Conservation (phyloP, 164 flowering plant species). For the Kalanchoe fedtschenkoi region DNA sequence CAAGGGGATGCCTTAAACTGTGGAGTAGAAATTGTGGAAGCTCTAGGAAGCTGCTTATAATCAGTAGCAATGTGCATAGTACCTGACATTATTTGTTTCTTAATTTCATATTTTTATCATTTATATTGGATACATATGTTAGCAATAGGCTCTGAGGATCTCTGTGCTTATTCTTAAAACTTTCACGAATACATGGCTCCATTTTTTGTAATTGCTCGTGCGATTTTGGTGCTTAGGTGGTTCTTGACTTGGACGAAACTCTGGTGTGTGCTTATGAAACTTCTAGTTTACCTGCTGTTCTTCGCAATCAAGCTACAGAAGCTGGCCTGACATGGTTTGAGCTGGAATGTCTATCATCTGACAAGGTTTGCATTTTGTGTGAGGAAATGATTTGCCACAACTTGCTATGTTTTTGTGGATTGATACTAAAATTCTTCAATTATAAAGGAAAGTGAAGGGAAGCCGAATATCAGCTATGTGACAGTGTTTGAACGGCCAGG, state of each 20-base stretch:
- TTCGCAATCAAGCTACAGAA: constrained; percentile 70
- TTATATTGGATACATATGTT: too few relatives aligned
- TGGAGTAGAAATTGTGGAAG: too few relatives aligned
- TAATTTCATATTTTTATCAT: too few relatives aligned
- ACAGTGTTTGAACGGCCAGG: constrained; percentile 99
- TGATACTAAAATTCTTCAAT: neutral
- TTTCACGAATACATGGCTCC: too few relatives aligned
- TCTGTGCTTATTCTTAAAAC: too few relatives aligned
- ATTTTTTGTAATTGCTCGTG: neutral
- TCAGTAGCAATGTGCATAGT: too few relatives aligned
- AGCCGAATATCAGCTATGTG: constrained; percentile 76
- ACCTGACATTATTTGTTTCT: too few relatives aligned
- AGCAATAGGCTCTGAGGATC: too few relatives aligned
- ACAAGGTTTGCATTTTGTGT: constrained; percentile 37
- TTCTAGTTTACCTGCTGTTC: constrained; percentile 52
- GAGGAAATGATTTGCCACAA: too few relatives aligned
- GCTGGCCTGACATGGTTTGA: constrained; percentile 93
- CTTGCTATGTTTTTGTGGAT: neutral
- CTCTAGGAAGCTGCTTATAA: too few relatives aligned
- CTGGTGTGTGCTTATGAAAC: constrained; percentile 90
- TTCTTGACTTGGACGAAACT: constrained; percentile 96
- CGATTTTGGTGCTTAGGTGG: constrained; percentile 42
- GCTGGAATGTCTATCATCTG: constrained; percentile 75
- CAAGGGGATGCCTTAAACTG: too few relatives aligned
- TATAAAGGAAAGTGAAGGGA: constrained; percentile 77